These are phyloP conservation scores for Parasitella parasitica DNA, from an alignment of 371 early-diverging fungal species.

Conservation along the genomic window DNA sequence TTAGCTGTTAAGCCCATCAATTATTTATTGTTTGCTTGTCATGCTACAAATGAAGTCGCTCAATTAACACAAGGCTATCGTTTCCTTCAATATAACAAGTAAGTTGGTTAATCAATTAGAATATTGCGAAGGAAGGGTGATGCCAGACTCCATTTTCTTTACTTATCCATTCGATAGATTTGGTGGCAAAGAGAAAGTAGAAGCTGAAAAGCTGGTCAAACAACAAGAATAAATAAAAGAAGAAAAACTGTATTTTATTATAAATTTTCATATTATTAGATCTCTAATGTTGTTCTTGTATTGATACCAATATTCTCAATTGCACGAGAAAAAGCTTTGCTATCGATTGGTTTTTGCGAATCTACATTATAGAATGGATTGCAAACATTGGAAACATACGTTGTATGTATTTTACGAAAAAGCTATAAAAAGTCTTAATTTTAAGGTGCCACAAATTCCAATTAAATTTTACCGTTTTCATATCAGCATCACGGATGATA, in stretches of 20 bases:
- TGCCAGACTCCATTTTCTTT: background rate
- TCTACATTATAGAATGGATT: slow-evolving; percentile 82
- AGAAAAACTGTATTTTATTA: background rate
- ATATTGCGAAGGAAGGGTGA: background rate
- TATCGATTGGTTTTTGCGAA: slow-evolving; percentile 54
- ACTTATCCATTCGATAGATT: slow-evolving; percentile 16
- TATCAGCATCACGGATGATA: slow-evolving; percentile 75
- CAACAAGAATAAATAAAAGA: background rate
- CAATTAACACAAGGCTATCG: slow-evolving; percentile 88
- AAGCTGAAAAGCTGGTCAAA: slow-evolving; percentile 11
- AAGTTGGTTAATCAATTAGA: slow-evolving; percentile 11
- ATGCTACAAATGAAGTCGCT: slow-evolving; percentile 86
- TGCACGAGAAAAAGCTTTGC: slow-evolving; percentile 56
- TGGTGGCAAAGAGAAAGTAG: slow-evolving; percentile 33
- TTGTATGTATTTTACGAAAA: slow-evolving; percentile 77
- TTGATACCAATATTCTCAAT: slow-evolving; percentile 58
- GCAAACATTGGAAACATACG: slow-evolving; percentile 74
- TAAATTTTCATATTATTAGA: background rate
- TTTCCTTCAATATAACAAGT: slow-evolving; percentile 74
- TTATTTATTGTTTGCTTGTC: slow-evolving; percentile 90
- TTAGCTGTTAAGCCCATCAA: slow-evolving; percentile 91
- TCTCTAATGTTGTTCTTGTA: slow-evolving; percentile 29
- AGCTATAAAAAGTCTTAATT: slow-evolving; percentile 45
- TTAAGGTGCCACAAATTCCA: background rate
- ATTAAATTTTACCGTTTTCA: slow-evolving; percentile 63